Percentiles rank a stretch among this genome's conserved stretches.
Conservation (phyloP, 2,329 filamentous ascomycete species). For the Ophiosphaerella narmari region DNA sequence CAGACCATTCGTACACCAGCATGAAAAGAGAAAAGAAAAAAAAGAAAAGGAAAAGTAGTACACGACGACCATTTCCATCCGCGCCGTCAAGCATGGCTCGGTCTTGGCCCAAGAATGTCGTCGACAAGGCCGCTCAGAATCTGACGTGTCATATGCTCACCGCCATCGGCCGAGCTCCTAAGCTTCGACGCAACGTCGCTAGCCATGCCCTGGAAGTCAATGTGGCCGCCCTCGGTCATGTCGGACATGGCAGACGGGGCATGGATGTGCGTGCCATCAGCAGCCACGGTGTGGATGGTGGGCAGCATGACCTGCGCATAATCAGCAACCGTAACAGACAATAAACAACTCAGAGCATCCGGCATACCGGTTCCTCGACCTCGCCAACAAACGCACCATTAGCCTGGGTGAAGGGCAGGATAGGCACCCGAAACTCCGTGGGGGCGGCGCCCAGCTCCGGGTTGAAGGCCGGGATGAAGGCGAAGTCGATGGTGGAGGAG, state of each 20-base stretch:
- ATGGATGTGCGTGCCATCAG: slow-evolving; percentile 52
- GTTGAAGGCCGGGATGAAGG: slow-evolving; percentile 61
- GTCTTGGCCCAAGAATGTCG: slow-evolving; percentile 52
- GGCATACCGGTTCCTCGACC: slow-evolving; percentile 28
- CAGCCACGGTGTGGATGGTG: slow-evolving; percentile 60
- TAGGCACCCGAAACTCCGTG: slow-evolving; percentile 53
- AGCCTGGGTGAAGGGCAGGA: slow-evolving; percentile 46
- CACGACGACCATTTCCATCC: neutral
- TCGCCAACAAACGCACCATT: slow-evolving; percentile 23
- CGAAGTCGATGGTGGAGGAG: slow-evolving; percentile 66
- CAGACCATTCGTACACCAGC: slow-evolving; percentile 7
- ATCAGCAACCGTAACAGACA: neutral
- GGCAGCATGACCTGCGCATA: slow-evolving; percentile 56
- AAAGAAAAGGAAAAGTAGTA: neutral
- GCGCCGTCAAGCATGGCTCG: slow-evolving; percentile 14
- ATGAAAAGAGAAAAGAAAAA: neutral
- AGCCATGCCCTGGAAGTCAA: slow-evolving; percentile 62
- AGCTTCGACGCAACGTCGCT: slow-evolving; percentile 50
- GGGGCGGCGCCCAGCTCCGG: slow-evolving; percentile 46
- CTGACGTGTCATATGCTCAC: slow-evolving; percentile 49
- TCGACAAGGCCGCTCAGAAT: slow-evolving; percentile 56
- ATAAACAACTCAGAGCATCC: neutral
- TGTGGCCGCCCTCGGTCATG: slow-evolving; percentile 60
- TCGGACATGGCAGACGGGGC: slow-evolving; percentile 62
- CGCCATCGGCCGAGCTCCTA: slow-evolving; percentile 46